Base-by-base conservation (phyloP, 1,284 basidiomycete genomes). In the Blastosporella zonata region DNA sequence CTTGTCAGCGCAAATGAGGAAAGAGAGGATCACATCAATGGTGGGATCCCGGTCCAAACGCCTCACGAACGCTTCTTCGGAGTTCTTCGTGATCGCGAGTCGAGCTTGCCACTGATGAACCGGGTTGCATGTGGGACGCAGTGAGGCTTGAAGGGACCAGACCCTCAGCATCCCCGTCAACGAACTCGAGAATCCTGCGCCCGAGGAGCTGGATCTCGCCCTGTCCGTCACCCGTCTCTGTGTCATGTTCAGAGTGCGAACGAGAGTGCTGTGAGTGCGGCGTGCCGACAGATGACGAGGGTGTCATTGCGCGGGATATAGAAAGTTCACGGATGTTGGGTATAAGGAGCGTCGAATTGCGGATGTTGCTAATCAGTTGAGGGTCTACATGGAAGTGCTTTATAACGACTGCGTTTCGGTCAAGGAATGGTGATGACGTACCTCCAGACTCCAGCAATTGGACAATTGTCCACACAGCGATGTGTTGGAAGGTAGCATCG, bases 401-500 rank as follows among this genome's bases (percentile, higher is more conserved):
- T 44, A 50, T 47, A 42, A 45, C n/a, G 33, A 9, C 20, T 27
- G 5, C 5, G 2, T 7, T 3, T 22, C 17, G 8, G n/a, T 21
- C 1, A n/a, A 27, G 9, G 7, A 7, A 45, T 20, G 18, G 6
- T 8, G 35, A 36, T 12, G 21, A 62, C 75, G 53, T 64, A 87
- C 90, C 90, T 56, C 92, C 90, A 22, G 93, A 94, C 67, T 99
- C 97, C 22, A 99, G 78, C 22, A 99, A 73, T 65, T 99, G 96
- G 9, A 98, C 95, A 55, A 98, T 95, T 0, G 96, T 98, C 94
- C 94, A 97, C 35, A 99, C 95, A 23, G 97, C 97, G 59, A 99
- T 99, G 67, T 99, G 97, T 69, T 98, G 96, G 87, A 99, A 99
- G 0, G 97, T 99, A n/a, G 93, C 90, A 66, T 99, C 97, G 13